Evolutionary conservation across 1,139 yeast species (phyloP), one percentile per base, ranked within the genome.

Genomic region (Ogataea hybrid): DNA sequence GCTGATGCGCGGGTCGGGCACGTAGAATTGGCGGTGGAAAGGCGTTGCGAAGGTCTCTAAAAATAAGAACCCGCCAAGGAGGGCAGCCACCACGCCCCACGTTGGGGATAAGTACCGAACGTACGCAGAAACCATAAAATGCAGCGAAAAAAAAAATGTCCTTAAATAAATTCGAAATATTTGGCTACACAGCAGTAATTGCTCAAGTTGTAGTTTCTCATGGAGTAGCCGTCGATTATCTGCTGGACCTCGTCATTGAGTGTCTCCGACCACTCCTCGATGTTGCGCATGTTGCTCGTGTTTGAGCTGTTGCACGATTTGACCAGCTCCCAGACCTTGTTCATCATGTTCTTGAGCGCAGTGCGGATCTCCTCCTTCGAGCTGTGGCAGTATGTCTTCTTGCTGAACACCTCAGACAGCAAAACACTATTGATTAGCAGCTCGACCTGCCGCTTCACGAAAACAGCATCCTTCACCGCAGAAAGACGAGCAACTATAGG

Each of bases 371-470:
- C 38, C 17, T 53, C 55, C 25, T 54, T 58, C 3, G 44, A 37
- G 1, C 25, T 17, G 7, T 12, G 16, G 30, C 39, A 44, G 32
- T 49, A 58, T 4, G 23, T 21, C 6, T 33, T 28, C 17, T 37
- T 28, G 5, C 42, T 32, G n/a, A 58, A 38, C 3, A 59, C 50
- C 2, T 29, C 28, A 2, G 33, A 29, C 14, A 47, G 41, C 18
- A 68, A 46, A 2, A 53, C 47, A 6, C 59, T 50, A 4, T 63
- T 48, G 5, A 68, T 53, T 6, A 62, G 42, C 18, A 65, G 44
- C 44, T 70, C 73, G 4, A 67, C 61, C 39, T 63, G 63, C 32
- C 69, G 56, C 47, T 63, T 61, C 2, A 65, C 62, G 44, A 58
- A 61, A 1, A 57, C 42, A 2, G 62, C 61, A 47, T 69, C 70